Percentiles rank a stretch among this genome's conserved stretches.
These are phyloP conservation scores for Albophoma yamanashiensis DNA, from an alignment of 2,329 filamentous ascomycete genomes.

Conservation along the genomic window DNA sequence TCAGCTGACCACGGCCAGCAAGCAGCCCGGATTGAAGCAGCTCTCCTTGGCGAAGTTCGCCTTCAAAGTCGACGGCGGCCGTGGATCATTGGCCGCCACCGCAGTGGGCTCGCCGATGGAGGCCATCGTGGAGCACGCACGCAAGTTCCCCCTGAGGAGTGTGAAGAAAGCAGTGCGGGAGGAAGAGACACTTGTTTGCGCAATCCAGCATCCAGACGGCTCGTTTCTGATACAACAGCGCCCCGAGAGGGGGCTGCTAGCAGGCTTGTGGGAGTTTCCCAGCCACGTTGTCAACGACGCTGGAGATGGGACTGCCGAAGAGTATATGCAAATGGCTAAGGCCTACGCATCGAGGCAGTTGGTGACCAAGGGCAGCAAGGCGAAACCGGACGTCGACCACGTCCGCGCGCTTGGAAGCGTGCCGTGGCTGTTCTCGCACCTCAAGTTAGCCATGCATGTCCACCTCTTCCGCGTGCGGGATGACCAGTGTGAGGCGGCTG, in stretches of 20 bases:
- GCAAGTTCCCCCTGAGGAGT: constrained; percentile 38
- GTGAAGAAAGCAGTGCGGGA: constrained; percentile 41
- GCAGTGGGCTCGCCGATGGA: constrained; percentile 7
- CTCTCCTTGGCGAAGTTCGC: constrained; percentile 24
- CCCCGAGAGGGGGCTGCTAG: constrained; percentile 42
- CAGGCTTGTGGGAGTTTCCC: constrained; percentile 46
- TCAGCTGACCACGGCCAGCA: constrained; percentile 1
- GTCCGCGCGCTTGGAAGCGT: constrained; percentile 36
- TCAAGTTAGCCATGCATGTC: constrained; percentile 47
- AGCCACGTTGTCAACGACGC: constrained; percentile 24
- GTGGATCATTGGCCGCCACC: background rate
- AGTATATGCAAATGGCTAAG: constrained; percentile 25
- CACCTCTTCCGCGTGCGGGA: constrained; percentile 32
- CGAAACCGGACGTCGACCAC: constrained; percentile 14
- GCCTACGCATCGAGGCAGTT: constrained; percentile 20
- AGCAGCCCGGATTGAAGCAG: constrained; percentile 15
- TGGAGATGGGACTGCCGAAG: constrained; percentile 11
- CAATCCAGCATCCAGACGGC: constrained; percentile 32
- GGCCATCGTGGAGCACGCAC: constrained; percentile 31
- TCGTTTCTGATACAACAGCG: constrained; percentile 38
- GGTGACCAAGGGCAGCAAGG: background rate
- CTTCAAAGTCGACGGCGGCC: constrained; percentile 12
- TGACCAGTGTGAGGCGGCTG: background rate
- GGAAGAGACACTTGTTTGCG: constrained; percentile 43
- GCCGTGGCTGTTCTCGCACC: constrained; percentile 47